Percentiles rank a stretch among this genome's conserved stretches.
These are phyloP conservation scores for Amanita pseudoporphyria DNA, from an alignment of 768 basidiomycete species.

Conservation along the genomic window DNA sequence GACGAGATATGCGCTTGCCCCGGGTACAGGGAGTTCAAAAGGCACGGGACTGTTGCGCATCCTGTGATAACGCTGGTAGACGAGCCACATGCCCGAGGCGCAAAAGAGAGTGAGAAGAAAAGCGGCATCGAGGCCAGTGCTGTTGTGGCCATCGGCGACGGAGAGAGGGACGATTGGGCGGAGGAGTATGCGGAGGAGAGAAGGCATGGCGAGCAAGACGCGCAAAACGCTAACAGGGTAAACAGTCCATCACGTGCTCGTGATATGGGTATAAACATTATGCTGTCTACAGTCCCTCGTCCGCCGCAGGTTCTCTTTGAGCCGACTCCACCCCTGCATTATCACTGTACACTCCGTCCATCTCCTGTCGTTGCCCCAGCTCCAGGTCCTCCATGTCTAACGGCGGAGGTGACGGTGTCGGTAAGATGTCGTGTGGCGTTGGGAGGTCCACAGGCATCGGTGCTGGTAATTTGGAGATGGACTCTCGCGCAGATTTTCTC, in stretches of 20 bases:
- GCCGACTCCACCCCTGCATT: constrained; percentile 14
- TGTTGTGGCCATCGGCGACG: constrained; percentile 39
- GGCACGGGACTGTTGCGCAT: constrained; percentile 64
- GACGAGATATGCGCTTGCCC: constrained; percentile 28
- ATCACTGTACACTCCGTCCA: constrained; percentile 23
- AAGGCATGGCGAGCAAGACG: constrained; percentile 24
- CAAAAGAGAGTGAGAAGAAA: constrained; percentile 65
- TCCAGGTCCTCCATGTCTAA: constrained; percentile 42
- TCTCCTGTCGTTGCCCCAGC: constrained; percentile 31
- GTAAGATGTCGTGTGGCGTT: constrained; percentile 46
- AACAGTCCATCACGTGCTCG: constrained; percentile 6
- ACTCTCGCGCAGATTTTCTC: constrained; percentile 41
- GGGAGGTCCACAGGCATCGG: constrained; percentile 66
- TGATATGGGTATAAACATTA: not conserved
- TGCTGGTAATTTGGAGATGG: constrained; percentile 60
- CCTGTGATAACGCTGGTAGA: constrained; percentile 65
- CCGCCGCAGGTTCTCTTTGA: not conserved
- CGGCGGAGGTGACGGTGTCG: constrained; percentile 33
- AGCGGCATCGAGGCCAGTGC: constrained; percentile 47
- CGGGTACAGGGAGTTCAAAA: constrained; percentile 50
- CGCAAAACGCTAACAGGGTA: not conserved
- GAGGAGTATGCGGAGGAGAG: constrained; percentile 38
- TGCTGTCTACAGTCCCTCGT: not conserved
- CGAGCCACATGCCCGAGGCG: constrained; percentile 71
- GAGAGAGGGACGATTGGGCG: constrained; percentile 24